Evolutionary conservation across 148 eudicot genomes (phyloP).

Genomic region (Selenicereus undatus): DNA sequence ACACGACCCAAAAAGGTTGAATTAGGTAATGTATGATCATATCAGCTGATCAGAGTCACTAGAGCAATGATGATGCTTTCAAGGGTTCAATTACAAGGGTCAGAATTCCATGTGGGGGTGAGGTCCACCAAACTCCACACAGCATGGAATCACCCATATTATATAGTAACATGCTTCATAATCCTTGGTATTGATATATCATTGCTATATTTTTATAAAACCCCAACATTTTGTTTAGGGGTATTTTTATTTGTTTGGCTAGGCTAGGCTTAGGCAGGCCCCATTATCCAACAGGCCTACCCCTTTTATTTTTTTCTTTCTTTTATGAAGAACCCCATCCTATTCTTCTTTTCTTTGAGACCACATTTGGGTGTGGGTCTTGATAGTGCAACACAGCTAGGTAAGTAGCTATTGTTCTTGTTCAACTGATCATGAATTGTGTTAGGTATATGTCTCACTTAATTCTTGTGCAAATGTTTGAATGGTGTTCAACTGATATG

Average conservation of each 20-base stretch:
- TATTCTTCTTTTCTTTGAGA: not conserved
- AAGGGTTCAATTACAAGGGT: conserved; percentile 30
- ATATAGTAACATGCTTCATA: not conserved
- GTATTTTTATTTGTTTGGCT: conserved; percentile 19
- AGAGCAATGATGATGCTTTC: conserved; percentile 28
- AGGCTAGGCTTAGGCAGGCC: conserved; percentile 6
- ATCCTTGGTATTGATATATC: not conserved
- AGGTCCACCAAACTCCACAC: conserved; percentile 15
- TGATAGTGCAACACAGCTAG: conserved; percentile 22
- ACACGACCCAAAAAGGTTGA: too few relatives aligned
- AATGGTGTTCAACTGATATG: too few relatives aligned
- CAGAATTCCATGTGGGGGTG: conserved; percentile 23
- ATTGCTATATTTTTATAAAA: not conserved
- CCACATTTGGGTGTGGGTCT: not conserved
- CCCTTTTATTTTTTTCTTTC: not conserved
- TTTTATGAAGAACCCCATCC: not conserved
- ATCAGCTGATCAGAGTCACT: conserved; percentile 14
- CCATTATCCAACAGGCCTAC: conserved; percentile 5
- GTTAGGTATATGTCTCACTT: not conserved
- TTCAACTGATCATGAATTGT: not conserved
- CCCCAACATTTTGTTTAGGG: not conserved
- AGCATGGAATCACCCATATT: conserved; percentile 6
- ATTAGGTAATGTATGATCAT: conserved; percentile 5
- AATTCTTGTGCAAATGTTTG: too few relatives aligned
- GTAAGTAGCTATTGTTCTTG: not conserved